These are phyloP conservation scores for Coemansia sp. DNA, from an alignment of 192 early-diverging fungal genomes.

Conservation along the genomic window DNA sequence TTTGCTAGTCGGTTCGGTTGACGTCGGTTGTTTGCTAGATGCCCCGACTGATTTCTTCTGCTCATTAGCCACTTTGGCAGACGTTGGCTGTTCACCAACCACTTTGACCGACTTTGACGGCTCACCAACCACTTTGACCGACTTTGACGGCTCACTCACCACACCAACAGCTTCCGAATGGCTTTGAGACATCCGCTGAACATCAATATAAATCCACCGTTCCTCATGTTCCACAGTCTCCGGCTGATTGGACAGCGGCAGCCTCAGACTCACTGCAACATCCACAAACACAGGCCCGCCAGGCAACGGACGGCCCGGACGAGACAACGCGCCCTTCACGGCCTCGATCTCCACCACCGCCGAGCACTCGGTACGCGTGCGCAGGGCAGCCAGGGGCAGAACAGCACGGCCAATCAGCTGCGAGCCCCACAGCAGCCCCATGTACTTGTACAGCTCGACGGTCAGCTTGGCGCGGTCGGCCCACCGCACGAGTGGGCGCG, in stretches of 20 bases:
- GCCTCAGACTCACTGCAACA: constrained; percentile 35
- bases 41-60: neutral
- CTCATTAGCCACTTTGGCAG: neutral
- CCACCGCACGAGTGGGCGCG: constrained; percentile 43
- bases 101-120: neutral
- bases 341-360: constrained; percentile 32
- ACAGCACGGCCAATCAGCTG: constrained; percentile 43
- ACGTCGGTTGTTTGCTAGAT: neutral
- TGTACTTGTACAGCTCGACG: constrained; percentile 50
- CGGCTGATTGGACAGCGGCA: constrained; percentile 39
- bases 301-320: constrained; percentile 25
- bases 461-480: constrained; percentile 38
- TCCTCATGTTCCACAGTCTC: constrained; percentile 25
- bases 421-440: constrained; percentile 49
- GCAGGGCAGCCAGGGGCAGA: constrained; percentile 44
- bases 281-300: constrained; percentile 46
- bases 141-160: neutral
- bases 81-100: neutral
- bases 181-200: neutral
- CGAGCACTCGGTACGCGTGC: constrained; percentile 33
- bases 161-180: neutral
- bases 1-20: neutral
- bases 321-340: constrained; percentile 10
- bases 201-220: constrained; percentile 44
- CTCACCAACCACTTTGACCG: neutral